These are phyloP conservation scores for Dendrocalamus sinicus DNA, from an alignment of 176 grass and related monocot genomes.

Conservation along the genomic window DNA sequence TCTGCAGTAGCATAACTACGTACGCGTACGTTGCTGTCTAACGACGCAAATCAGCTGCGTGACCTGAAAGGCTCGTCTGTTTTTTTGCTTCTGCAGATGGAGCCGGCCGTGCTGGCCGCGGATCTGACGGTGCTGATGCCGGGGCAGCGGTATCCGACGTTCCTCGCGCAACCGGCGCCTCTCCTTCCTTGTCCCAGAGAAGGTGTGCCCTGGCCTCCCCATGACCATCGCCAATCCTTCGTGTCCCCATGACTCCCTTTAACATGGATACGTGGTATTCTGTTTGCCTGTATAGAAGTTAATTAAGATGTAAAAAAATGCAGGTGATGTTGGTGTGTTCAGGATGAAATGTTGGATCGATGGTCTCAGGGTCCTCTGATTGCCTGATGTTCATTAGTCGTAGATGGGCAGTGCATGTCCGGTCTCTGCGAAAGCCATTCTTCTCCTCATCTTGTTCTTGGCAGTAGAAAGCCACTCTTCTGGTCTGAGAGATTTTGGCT, in stretches of 20 bases:
- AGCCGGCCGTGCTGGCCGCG: conserved; percentile 20
- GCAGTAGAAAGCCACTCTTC: not conserved
- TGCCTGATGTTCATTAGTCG: not conserved
- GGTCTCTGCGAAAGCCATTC: not conserved
- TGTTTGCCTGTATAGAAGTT: not conserved
- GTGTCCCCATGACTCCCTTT: conserved; percentile 35
- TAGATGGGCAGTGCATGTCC: conserved; percentile 7
- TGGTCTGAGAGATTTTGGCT: not conserved
- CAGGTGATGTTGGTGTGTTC: not conserved
- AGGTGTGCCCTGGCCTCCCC: conserved; percentile 73
- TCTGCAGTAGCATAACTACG: conserved; percentile 15
- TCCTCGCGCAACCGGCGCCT: conserved; percentile 84
- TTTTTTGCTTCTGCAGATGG: conserved; percentile 44
- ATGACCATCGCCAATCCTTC: conserved; percentile 36
- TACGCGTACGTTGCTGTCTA: not conserved
- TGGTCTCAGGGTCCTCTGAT: too few species aligned
- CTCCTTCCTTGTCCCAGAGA: conserved; percentile 74
- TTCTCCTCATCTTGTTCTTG: not conserved
- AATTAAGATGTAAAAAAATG: not conserved
- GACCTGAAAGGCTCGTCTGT: not conserved
- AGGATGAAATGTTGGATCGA: not conserved
- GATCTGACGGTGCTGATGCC: conserved; percentile 93
- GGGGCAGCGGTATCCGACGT: conserved; percentile 87
- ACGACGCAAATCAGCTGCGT: too few species aligned
- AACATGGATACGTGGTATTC: not conserved